Percentiles rank a stretch among this genome's conserved stretches.
Conservation (phyloP, 257 asterid genomes). For the Solanum chiquidenum region DNA sequence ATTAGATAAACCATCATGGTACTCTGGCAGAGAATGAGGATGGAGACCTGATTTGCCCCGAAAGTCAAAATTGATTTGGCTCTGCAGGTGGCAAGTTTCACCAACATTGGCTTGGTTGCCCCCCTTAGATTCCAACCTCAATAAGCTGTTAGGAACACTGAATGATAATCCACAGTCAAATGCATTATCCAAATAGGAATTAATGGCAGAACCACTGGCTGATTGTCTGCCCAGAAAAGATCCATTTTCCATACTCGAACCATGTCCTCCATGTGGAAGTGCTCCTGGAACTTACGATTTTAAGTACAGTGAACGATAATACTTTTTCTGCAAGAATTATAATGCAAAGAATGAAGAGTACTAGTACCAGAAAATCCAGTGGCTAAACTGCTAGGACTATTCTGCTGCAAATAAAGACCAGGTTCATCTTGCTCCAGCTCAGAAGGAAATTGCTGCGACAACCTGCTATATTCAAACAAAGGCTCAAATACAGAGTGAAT, state of each 20-base stretch:
- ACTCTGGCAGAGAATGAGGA: slow-evolving; percentile 80
- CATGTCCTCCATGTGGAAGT: slow-evolving; percentile 35
- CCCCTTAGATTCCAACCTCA: slow-evolving; percentile 45
- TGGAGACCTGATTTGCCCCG: slow-evolving; percentile 45
- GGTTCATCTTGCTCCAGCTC: slow-evolving; percentile 66
- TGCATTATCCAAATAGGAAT: slow-evolving; percentile 42
- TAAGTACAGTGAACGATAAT: slow-evolving; percentile 3
- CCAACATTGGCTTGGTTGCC: slow-evolving; percentile 39
- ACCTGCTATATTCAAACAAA: slow-evolving; percentile 30
- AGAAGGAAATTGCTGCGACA: slow-evolving; percentile 42
- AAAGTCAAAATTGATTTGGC: slow-evolving; percentile 51
- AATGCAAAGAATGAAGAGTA: slow-evolving; percentile 1
- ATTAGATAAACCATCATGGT: slow-evolving; percentile 55
- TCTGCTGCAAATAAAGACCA: slow-evolving; percentile 44
- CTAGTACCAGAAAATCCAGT: slow-evolving; percentile 71
- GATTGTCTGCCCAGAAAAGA: slow-evolving; percentile 33
- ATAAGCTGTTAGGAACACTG: slow-evolving; percentile 53
- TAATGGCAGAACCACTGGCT: slow-evolving; percentile 35
- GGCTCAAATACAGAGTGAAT: neutral
- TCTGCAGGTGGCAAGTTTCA: slow-evolving; percentile 44
- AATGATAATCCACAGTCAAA: slow-evolving; percentile 52
- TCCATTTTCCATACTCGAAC: slow-evolving; percentile 39
- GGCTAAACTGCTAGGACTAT: slow-evolving; percentile 41
- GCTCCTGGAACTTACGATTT: slow-evolving; percentile 32
- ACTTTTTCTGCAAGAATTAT: slow-evolving; percentile 7